Base-by-base conservation (phyloP, 805 yeast genomes). In the Nakazawaea wickerhamii region DNA sequence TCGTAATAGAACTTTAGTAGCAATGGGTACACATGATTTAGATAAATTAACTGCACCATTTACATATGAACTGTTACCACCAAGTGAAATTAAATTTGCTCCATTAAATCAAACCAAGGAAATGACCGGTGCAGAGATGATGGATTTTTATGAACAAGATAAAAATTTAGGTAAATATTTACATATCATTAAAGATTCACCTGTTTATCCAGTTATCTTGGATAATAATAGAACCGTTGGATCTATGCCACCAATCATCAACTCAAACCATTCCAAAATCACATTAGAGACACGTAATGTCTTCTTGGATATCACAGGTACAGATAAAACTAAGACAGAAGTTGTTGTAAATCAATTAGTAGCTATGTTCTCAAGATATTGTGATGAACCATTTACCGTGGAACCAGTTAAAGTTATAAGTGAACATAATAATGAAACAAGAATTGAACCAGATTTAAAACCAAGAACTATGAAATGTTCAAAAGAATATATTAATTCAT, bases 11-110 rank as follows among this genome's bases (percentile, higher is more conserved):
- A 83, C 96, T 26, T 75, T 93, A 54, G 99, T 93, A 44, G 98
- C 99, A 39, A 89, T 91, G 75, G 99, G 99, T 56, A 93, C 99
- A 41, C 99, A 93, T 59, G 98, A 93, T 64, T 72, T 83, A 48
- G 95, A 87, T 61, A 77, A 84, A 37, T 67, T 91, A 51, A 61
- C 75, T 30, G 84, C 86, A 21, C 95, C 95, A 46, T 88, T 93
- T 68, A 77, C 87, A 43, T 93, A 88, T 70, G 87, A 83, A 59
- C 97, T 93, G 33, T 68, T 84, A 51, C 70, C 79, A 42, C 96
- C 96, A 45, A 67, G 74, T 51, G 89, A 85, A 35, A 71, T 93
- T 61, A 71, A 75, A 48, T 90, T 85, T 54, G 67, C 69, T 38
- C 95, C 95, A 40, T 73, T 85, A 57, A 84, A 84, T 59, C 91